A percentile compares a stretch with the other conserved stretches of the same genome.
Conservation (phyloP, 2,329 filamentous ascomycete species). For the Cercospora zeina region DNA sequence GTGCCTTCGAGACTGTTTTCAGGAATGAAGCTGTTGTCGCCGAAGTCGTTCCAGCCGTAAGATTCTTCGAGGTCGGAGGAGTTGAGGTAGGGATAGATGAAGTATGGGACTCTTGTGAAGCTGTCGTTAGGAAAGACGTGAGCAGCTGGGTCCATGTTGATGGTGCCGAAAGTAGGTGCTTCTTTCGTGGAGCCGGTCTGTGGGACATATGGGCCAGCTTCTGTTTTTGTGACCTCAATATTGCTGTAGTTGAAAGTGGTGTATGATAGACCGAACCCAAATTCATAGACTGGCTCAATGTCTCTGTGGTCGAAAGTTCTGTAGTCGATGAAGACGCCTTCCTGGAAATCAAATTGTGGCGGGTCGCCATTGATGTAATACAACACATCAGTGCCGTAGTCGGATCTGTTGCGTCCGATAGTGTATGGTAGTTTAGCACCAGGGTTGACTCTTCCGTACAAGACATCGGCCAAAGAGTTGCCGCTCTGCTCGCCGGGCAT, state of each 20-base stretch:
- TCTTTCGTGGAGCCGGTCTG: constrained; percentile 61
- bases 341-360: constrained; percentile 71
- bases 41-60: constrained; percentile 61
- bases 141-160: constrained; percentile 61
- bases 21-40: constrained; percentile 60
- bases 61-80: constrained; percentile 58
- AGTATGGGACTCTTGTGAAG: constrained; percentile 55
- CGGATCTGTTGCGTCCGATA: constrained; percentile 65
- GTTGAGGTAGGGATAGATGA: constrained; percentile 73
- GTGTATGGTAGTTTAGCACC: constrained; percentile 58
- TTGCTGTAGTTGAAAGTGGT: constrained; percentile 74
- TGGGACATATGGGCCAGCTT: constrained; percentile 56
- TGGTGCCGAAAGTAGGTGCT: constrained; percentile 65
- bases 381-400: constrained; percentile 65
- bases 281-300: constrained; percentile 65
- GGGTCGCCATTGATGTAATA: constrained; percentile 68
- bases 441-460: constrained; percentile 29
- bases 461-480: constrained; percentile 29
- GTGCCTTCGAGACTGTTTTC: constrained; percentile 52
- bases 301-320: constrained; percentile 68
- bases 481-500: constrained; percentile 39
- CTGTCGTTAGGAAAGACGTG: constrained; percentile 65
- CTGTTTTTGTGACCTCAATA: constrained; percentile 56
- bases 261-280: constrained; percentile 60
- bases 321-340: constrained; percentile 82